phyloP scores from a whole-genome alignment of 2,329 filamentous ascomycete species.

The Fusarium falciforme region DNA sequence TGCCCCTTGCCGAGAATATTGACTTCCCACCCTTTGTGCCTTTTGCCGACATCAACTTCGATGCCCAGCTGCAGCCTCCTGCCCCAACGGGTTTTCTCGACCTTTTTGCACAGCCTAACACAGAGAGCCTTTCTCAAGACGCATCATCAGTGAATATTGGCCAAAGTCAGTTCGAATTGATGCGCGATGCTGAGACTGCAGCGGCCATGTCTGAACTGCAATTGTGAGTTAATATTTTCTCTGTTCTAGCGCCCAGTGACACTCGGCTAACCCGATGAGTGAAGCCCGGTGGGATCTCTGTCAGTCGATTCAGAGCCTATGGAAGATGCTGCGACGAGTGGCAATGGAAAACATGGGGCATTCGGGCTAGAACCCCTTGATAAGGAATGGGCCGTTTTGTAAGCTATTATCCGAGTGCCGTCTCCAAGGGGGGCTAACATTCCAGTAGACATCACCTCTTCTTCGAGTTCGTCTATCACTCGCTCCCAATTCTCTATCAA shows the following conservation, averaged over 20 bases:
- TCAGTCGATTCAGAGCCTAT: neutral
- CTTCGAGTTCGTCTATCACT: neutral
- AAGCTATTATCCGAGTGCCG: accelerated
- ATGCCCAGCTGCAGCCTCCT: neutral
- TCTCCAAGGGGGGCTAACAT: neutral
- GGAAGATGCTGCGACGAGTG: neutral
- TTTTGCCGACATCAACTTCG: neutral
- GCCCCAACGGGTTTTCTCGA: neutral
- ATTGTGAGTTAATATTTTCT: neutral
- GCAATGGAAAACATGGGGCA: neutral
- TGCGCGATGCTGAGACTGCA: neutral
- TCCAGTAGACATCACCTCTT: neutral
- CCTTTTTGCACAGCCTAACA: neutral
- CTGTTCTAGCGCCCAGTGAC: too few species aligned
- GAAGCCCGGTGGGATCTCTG: neutral
- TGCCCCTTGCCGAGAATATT: accelerated
- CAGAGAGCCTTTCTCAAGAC: neutral
- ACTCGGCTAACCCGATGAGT: neutral
- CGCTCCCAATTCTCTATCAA: neutral
- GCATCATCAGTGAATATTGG: too few species aligned
- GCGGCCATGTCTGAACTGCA: neutral
- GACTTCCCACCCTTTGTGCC: neutral
- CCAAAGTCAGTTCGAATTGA: neutral
- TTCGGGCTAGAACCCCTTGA: neutral
- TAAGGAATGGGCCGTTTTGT: neutral